Percentiles rank a stretch among this genome's conserved stretches.
Evolutionary conservation across 768 basidiomycete species (phyloP).

Genomic region (Suillus discolor): DNA sequence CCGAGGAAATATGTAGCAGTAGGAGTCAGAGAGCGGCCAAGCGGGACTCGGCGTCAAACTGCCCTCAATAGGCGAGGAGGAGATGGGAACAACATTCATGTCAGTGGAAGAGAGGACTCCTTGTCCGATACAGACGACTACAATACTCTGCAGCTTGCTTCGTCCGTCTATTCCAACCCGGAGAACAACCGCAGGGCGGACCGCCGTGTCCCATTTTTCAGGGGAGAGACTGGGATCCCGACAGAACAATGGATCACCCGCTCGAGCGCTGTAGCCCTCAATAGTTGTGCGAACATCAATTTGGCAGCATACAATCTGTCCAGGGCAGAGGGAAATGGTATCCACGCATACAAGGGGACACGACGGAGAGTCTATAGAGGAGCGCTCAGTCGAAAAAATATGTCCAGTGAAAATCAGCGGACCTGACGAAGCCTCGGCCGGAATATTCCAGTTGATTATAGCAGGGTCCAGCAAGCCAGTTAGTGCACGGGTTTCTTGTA

Average conservation of each 20-base stretch:
- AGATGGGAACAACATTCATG: not conserved
- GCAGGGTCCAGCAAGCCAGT: not conserved
- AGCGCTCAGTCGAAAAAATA: not conserved
- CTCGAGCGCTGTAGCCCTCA: not conserved
- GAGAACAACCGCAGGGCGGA: not conserved
- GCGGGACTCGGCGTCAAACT: not conserved
- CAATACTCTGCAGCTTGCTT: not conserved
- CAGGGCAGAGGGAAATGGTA: not conserved
- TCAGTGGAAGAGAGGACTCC: not conserved
- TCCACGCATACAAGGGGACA: not conserved
- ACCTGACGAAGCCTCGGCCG: not conserved
- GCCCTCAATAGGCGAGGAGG: not conserved
- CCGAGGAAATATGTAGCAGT: not conserved
- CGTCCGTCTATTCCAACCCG: not conserved
- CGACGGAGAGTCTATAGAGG: not conserved
- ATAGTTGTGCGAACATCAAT: not conserved
- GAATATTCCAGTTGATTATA: not conserved
- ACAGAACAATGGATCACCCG: not conserved
- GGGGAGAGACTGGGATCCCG: not conserved
- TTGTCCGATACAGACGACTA: not conserved
- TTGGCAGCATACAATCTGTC: not conserved
- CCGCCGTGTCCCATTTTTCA: not conserved
- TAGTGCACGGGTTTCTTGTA: not conserved
- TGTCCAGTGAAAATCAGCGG: not conserved
- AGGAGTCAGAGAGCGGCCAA: not conserved